These are phyloP conservation scores for Cladosporium sp. DNA, from an alignment of 2,329 filamentous ascomycete species.

Conservation along the genomic window DNA sequence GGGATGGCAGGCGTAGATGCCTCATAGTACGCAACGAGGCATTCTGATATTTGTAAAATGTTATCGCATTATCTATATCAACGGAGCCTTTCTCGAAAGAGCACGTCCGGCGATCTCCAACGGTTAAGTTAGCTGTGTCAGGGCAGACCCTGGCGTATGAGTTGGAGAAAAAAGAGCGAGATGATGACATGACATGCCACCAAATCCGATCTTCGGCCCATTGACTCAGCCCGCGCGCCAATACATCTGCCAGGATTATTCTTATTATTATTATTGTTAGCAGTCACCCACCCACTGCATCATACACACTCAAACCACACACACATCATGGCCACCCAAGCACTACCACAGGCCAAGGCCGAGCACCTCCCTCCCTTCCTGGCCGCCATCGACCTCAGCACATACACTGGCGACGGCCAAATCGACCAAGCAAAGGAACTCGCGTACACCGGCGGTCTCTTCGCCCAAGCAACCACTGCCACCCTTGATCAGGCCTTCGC, in stretches of 20 bases:
- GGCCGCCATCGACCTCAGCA: conserved; percentile 47
- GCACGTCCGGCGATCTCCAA: background rate
- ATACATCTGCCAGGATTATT: background rate
- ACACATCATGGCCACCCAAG: conserved; percentile 10
- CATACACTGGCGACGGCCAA: conserved; percentile 43
- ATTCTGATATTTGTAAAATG: background rate
- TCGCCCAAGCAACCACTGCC: conserved; percentile 51
- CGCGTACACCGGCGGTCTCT: conserved; percentile 60
- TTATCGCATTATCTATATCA: background rate
- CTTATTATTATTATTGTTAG: background rate
- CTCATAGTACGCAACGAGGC: background rate
- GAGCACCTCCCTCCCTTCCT: conserved; percentile 44
- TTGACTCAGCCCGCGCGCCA: conserved; percentile 2
- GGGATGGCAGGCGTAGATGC: background rate
- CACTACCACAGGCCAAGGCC: conserved; percentile 11
- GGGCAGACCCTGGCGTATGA: background rate
- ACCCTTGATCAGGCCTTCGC: conserved; percentile 47
- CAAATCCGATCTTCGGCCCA: background rate
- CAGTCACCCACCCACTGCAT: background rate
- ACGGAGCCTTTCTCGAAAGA: background rate
- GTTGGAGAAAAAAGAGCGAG: background rate
- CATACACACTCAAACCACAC: background rate
- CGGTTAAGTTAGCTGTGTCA: background rate
- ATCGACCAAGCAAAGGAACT: conserved; percentile 50
- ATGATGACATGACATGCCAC: background rate